Conservation (phyloP, 192 early-diverging fungal species). For the Linnemannia elongata region DNA sequence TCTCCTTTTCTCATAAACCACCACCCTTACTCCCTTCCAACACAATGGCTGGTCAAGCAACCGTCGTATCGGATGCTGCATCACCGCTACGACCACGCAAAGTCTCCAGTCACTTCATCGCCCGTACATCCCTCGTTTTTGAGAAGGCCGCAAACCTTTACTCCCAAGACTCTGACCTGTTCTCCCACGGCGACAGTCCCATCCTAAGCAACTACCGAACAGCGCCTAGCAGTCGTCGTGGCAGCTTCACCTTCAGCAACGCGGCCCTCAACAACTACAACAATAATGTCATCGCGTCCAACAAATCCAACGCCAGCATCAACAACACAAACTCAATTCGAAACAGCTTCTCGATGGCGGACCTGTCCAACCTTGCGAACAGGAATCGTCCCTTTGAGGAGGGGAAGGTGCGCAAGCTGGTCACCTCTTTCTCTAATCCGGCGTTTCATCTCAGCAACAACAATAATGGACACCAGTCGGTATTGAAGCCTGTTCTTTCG, state of each 20-base stretch:
- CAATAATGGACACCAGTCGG: neutral
- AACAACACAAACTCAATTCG: neutral
- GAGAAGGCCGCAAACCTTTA: neutral
- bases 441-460: neutral
- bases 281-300: neutral
- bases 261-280: no score
- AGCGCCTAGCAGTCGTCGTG: neutral
- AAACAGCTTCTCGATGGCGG: neutral
- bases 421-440: slow-evolving; percentile 25
- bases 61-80: slow-evolving; percentile 10
- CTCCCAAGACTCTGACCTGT: neutral
- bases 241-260: slow-evolving; percentile 1
- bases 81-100: slow-evolving; percentile 19
- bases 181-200: neutral
- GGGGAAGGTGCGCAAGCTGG: slow-evolving; percentile 13
- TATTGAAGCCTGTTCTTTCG: neutral
- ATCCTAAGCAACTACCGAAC: neutral
- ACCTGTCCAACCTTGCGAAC: neutral
- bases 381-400: neutral
- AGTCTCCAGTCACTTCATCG: slow-evolving; percentile 20
- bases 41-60: neutral
- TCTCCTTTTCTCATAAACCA: no score
- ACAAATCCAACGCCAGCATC: neutral
- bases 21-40: no score
- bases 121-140: slow-evolving; percentile 2